Percentiles rank a stretch among this genome's conserved stretches.
Evolutionary conservation across 2,329 filamentous ascomycete species (phyloP).

Genomic region (Chaetomiaceae sp.): DNA sequence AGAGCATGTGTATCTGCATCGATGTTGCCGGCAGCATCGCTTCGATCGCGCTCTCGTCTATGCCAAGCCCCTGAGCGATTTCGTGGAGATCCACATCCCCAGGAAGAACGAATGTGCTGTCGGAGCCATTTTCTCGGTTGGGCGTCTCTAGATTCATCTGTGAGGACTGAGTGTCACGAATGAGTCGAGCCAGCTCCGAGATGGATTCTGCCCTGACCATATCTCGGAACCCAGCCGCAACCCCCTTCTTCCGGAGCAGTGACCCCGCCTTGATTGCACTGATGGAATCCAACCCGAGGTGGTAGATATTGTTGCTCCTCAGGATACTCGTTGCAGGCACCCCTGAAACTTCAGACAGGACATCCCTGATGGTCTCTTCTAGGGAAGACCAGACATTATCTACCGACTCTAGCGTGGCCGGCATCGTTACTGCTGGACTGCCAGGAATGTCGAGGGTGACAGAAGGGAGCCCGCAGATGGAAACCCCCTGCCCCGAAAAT

Average conservation of each 20-base stretch:
- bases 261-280: conserved; percentile 79
- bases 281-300: conserved; percentile 87
- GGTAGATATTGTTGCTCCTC: conserved; percentile 64
- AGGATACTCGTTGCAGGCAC: conserved; percentile 54
- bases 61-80: conserved; percentile 37
- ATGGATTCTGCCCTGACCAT: conserved; percentile 65
- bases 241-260: conserved; percentile 57
- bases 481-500: conserved; percentile 48
- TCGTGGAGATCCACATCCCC: conserved; percentile 34
- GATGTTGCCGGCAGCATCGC: conserved; percentile 63
- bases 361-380: conserved; percentile 39
- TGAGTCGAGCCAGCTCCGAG: conserved; percentile 50
- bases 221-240: conserved; percentile 64
- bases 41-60: conserved; percentile 47
- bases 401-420: not conserved
- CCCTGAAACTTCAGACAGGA: conserved; percentile 56
- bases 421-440: not conserved
- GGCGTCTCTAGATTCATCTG: not conserved
- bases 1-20: conserved; percentile 77
- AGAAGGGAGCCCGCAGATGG: conserved; percentile 59
- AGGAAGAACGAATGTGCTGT: not conserved
- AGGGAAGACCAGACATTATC: conserved; percentile 31
- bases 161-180: not conserved
- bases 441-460: conserved; percentile 30
- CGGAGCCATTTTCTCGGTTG: not conserved